Conservation (phyloP, 495 filamentous ascomycete genomes). For the Thozetella sp. region DNA sequence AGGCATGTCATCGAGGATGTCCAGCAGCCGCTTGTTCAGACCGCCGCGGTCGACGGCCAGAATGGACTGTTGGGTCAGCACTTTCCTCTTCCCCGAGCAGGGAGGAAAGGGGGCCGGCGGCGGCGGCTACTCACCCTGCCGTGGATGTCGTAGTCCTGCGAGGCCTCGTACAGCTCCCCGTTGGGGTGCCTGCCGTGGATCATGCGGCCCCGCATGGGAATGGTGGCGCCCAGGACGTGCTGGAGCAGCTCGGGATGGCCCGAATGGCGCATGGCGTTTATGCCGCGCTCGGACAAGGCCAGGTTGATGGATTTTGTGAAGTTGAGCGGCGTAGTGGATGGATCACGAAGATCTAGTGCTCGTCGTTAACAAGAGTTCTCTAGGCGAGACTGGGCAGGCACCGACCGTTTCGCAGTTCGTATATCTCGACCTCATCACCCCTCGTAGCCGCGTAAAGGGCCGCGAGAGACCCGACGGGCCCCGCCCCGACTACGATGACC, state of each 20-base stretch:
- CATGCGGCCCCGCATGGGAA: conserved; percentile 98
- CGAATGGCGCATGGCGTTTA: conserved; percentile 77
- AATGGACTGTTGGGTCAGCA: conserved; percentile 36
- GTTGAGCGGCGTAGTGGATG: conserved; percentile 83
- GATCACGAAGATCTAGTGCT: conserved; percentile 77
- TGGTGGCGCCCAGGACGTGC: conserved; percentile 71
- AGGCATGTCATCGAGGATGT: conserved; percentile 76
- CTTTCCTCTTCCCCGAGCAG: not conserved
- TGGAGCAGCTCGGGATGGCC: conserved; percentile 66
- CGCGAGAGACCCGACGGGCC: conserved; percentile 89
- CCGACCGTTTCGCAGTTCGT: conserved; percentile 90
- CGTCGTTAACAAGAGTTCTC: not conserved
- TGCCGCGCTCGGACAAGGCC: conserved; percentile 91
- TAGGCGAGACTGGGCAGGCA: too few relatives aligned
- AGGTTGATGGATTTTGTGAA: conserved; percentile 98
- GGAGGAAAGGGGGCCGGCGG: not conserved
- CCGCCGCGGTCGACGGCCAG: conserved; percentile 69
- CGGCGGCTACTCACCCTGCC: conserved; percentile 63
- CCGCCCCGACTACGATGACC: conserved; percentile 84
- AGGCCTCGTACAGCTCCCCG: conserved; percentile 70
- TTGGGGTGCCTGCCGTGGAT: conserved; percentile 75
- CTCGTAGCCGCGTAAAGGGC: conserved; percentile 88
- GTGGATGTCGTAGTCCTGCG: conserved; percentile 88
- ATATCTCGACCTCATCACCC: conserved; percentile 89
- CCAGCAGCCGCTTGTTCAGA: conserved; percentile 84